Conservation (phyloP, 306 rosid genomes). For the Citrullus colocynthis region DNA sequence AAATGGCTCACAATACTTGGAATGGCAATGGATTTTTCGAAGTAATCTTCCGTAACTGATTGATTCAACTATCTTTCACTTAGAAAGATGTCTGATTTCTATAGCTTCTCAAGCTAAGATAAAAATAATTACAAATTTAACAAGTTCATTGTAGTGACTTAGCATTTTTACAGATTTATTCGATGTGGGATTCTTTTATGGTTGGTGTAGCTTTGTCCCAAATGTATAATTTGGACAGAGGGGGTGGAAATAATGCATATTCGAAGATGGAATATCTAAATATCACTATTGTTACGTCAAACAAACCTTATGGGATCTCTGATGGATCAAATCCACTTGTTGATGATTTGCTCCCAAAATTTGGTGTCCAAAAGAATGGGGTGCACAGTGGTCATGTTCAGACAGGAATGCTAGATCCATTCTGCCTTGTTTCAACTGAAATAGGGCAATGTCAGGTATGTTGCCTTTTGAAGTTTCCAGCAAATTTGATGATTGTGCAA, state of each 20-base stretch:
- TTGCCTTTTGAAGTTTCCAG: background rate
- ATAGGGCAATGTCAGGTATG: conserved; percentile 70
- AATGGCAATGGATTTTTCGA: conserved; percentile 39
- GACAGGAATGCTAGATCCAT: conserved; percentile 71
- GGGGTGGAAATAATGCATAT: conserved; percentile 53
- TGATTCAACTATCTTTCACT: conserved; percentile 3
- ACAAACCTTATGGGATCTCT: conserved; percentile 60
- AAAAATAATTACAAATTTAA: conserved; percentile 1
- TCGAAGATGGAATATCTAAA: conserved; percentile 77
- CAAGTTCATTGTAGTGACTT: conserved; percentile 2
- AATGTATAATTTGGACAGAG: conserved; percentile 42
- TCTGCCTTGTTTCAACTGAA: conserved; percentile 51
- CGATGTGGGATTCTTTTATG: conserved; percentile 86
- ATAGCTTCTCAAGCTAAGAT: background rate
- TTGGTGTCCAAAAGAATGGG: conserved; percentile 45
- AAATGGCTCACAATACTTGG: conserved; percentile 79
- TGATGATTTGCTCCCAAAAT: conserved; percentile 44
- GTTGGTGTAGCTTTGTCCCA: conserved; percentile 68
- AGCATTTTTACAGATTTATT: conserved; percentile 48
- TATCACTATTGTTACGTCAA: conserved; percentile 73
- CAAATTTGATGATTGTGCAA: background rate
- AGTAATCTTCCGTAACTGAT: conserved; percentile 26
- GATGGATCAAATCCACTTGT: conserved; percentile 86
- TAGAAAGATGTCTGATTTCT: background rate
- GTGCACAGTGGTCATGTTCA: conserved; percentile 92